phyloP scores from a whole-genome alignment of 2,329 filamentous ascomycete species.

The Pleurostoma richardsiae region DNA sequence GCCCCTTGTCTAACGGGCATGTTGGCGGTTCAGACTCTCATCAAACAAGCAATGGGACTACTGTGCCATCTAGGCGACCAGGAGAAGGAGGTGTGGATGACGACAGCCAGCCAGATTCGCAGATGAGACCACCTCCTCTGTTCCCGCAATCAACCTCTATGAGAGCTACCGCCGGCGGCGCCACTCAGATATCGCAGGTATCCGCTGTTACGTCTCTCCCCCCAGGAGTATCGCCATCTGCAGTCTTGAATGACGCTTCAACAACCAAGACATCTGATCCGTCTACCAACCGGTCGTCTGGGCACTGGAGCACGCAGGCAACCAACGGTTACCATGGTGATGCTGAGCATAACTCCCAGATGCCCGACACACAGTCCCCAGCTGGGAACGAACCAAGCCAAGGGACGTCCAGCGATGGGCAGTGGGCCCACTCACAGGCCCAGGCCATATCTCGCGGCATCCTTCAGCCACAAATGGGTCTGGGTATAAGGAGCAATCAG shows the following conservation, averaged over 20 bases:
- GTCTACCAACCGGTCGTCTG: constrained; percentile 56
- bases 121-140: constrained; percentile 47
- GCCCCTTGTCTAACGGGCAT: constrained; percentile 55
- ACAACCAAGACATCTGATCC: constrained; percentile 85
- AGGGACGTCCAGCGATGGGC: constrained; percentile 43
- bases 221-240: constrained; percentile 52
- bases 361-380: constrained; percentile 50
- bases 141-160: constrained; percentile 23
- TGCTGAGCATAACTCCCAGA: constrained; percentile 27
- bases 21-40: constrained; percentile 35
- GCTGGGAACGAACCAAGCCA: constrained; percentile 31
- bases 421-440: constrained; percentile 55
- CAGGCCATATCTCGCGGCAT: constrained; percentile 38
- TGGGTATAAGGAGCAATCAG: constrained; percentile 4
- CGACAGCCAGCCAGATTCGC: constrained; percentile 38
- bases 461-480: constrained; percentile 10
- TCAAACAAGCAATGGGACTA: constrained; percentile 50
- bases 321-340: constrained; percentile 59
- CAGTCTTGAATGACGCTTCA: constrained; percentile 75
- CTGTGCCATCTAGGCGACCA: constrained; percentile 38
- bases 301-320: constrained; percentile 64
- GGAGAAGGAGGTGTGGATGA: constrained; percentile 53
- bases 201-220: constrained; percentile 56
- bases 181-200: constrained; percentile 58
- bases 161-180: constrained; percentile 34